Conservation (phyloP, 345 rosid species). For the Aquilaria malaccensis region DNA sequence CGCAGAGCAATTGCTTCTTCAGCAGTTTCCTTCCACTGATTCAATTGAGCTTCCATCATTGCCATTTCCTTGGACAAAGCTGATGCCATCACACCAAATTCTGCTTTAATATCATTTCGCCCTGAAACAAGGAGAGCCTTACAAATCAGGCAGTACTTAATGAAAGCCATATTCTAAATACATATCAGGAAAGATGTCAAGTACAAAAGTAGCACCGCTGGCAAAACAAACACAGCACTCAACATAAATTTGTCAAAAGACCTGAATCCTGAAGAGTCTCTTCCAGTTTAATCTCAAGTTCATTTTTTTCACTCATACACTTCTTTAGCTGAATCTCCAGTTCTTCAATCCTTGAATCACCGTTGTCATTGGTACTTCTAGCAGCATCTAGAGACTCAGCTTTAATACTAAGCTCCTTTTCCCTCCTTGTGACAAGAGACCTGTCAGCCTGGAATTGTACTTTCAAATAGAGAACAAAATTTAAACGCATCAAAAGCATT, state of each 20-base stretch:
- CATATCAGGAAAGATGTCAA: slow-evolving; percentile 7
- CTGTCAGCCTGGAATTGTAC: slow-evolving; percentile 63
- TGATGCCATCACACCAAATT: slow-evolving; percentile 85
- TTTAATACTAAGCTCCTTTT: slow-evolving; percentile 67
- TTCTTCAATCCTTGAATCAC: slow-evolving; percentile 56
- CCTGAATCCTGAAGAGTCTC: slow-evolving; percentile 86
- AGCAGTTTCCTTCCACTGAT: slow-evolving; percentile 84
- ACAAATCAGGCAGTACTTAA: slow-evolving; percentile 15
- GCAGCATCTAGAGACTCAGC: slow-evolving; percentile 61
- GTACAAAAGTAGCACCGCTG: not conserved
- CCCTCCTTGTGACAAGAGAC: slow-evolving; percentile 61
- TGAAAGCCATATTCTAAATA: slow-evolving; percentile 10
- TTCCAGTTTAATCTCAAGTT: slow-evolving; percentile 75
- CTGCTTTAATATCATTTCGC: slow-evolving; percentile 76
- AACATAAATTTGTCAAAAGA: slow-evolving; percentile 15
- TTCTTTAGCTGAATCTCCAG: slow-evolving; percentile 69
- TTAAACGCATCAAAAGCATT: slow-evolving; percentile 13
- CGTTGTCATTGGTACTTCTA: slow-evolving; percentile 34
- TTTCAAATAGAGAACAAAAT: slow-evolving; percentile 19
- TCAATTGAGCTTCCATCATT: slow-evolving; percentile 90
- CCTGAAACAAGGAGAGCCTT: slow-evolving; percentile 38
- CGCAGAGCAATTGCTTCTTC: slow-evolving; percentile 65
- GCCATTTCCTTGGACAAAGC: slow-evolving; percentile 90
- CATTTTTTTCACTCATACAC: slow-evolving; percentile 76
- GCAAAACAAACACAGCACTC: not conserved